Evolutionary conservation across 2,329 filamentous ascomycete species (phyloP), one percentile per base, ranked within the genome.

Genomic region (Penicillium sp.): DNA sequence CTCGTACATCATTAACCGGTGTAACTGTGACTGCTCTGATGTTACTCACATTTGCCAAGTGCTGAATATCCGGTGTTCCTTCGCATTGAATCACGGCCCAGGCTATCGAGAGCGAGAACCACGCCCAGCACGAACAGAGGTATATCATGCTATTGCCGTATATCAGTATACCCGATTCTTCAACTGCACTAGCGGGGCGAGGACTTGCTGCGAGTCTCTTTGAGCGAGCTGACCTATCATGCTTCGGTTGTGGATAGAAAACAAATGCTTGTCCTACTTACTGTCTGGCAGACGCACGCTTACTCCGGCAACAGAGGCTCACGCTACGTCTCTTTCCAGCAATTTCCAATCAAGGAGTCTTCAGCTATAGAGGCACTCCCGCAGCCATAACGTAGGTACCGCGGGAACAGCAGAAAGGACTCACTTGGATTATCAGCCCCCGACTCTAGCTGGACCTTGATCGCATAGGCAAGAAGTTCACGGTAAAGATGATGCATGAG

Each of bases 401-500:
- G 55, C 50, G 25, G 58, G 60, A 6, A 56, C 46, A 9, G 52
- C 55, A 41, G 46, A 46, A 46, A 66, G 31, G 38, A 61, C 19
- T 2, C n/a, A n/a, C n/a, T n/a, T n/a, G n/a, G n/a, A n/a, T n/a
- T n/a, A n/a, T n/a, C n/a, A n/a, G n/a, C n/a, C n/a, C n/a, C 19
- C 19, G 6, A 22, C 19, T 22, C 6, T 3, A 22, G 19, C 19
- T 22, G 6, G 19, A 22, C 19, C 19, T 22, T 3, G 19, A 22
- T 22, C 3, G 6, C 3, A 22, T 3, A 22, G 3, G 19, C 19
- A 22, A 3, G 19, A 22, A 22, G 6, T 6, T 22, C 19, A 22
- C 19, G 3, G 6, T 6, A 22, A 22, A 22, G 6, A 6, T 22
- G n/a, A n/a, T n/a, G n/a, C 6, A 22, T 25, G 22, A 25, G 22